These are phyloP conservation scores for Torulaspora microellipsoides DNA, from an alignment of 805 yeast species.

Conservation along the genomic window DNA sequence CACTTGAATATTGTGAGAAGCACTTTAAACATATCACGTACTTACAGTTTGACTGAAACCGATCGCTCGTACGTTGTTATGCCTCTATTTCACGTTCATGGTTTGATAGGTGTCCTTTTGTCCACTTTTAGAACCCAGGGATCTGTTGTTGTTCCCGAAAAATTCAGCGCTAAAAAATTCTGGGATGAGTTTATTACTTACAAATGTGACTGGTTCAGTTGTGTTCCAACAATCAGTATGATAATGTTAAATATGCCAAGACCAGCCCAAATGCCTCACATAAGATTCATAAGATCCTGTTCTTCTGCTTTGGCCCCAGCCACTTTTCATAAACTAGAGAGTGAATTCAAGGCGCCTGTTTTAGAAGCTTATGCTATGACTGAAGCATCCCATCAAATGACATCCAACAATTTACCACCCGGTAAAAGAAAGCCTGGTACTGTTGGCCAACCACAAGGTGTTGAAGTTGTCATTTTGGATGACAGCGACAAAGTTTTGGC, in stretches of 20 bases:
- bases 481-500: conserved; percentile 43
- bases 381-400: conserved; percentile 77
- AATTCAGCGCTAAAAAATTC: conserved; percentile 56
- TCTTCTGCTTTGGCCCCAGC: conserved; percentile 68
- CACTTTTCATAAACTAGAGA: conserved; percentile 54
- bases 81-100: conserved; percentile 79
- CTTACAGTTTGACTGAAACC: conserved; percentile 45
- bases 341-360: conserved; percentile 59
- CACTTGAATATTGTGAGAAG: conserved; percentile 60
- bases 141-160: conserved; percentile 54
- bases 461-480: conserved; percentile 54
- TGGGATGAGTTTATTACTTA: conserved; percentile 52
- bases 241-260: conserved; percentile 50
- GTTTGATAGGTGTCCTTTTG: conserved; percentile 59
- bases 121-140: conserved; percentile 61
- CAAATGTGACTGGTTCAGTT: conserved; percentile 66
- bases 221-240: conserved; percentile 73
- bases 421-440: conserved; percentile 65
- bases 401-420: conserved; percentile 64
- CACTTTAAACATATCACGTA: conserved; percentile 52
- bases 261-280: conserved; percentile 49
- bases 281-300: conserved; percentile 68
- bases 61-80: conserved; percentile 63
- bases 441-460: conserved; percentile 71
- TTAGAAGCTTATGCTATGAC: conserved; percentile 79